phyloP scores from a whole-genome alignment of 345 rosid species.

The Boechera stricta region DNA sequence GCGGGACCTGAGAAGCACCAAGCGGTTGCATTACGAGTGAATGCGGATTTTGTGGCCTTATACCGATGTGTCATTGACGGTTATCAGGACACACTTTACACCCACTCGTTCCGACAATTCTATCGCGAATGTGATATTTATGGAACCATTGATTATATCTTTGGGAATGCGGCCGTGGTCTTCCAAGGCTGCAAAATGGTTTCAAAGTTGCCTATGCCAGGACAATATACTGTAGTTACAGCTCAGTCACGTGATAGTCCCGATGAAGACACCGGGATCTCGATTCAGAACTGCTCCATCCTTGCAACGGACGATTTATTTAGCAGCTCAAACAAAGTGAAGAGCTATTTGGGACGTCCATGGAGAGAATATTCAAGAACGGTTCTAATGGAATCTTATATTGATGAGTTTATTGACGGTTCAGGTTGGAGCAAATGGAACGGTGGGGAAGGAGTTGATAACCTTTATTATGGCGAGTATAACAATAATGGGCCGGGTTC shows the following conservation, averaged over 20 bases:
- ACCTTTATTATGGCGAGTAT: constrained; percentile 77
- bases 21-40: constrained; percentile 77
- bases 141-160: constrained; percentile 77
- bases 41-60: constrained; percentile 71
- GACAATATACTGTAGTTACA: constrained; percentile 73
- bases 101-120: constrained; percentile 76
- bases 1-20: constrained; percentile 85
- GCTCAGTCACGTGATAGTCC: constrained; percentile 74
- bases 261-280: constrained; percentile 76
- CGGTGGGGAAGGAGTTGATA: constrained; percentile 53
- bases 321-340: constrained; percentile 44
- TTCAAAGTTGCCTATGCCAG: constrained; percentile 66
- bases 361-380: constrained; percentile 70
- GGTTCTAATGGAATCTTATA: constrained; percentile 66
- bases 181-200: constrained; percentile 74
- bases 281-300: constrained; percentile 80
- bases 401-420: constrained; percentile 68
- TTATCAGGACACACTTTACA: constrained; percentile 75
- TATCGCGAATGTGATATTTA: constrained; percentile 78
- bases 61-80: constrained; percentile 65
- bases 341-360: constrained; percentile 83
- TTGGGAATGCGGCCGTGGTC: constrained; percentile 77
- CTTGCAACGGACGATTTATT: constrained; percentile 58
- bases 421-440: constrained; percentile 74
- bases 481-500: constrained; percentile 85